Evolutionary conservation across 2,329 filamentous ascomycete species (phyloP), one percentile per base, ranked within the genome.

Genomic region (Aspergillus ochraceoroseus): DNA sequence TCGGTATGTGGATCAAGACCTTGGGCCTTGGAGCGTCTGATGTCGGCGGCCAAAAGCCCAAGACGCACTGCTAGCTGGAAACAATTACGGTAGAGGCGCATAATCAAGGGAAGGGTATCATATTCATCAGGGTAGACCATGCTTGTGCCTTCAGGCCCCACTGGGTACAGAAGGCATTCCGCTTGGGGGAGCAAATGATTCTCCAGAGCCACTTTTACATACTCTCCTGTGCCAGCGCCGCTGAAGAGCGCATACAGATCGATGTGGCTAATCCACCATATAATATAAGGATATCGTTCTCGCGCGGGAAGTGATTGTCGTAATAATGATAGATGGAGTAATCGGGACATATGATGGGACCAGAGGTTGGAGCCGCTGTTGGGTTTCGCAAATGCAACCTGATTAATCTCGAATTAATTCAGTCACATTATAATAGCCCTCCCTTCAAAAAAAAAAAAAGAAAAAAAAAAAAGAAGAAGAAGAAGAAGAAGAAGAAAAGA

Each of bases 241-340:
- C 73, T 72, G 32, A 79, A 54, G 20, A 76, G 65, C 9, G 73
- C 73, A 47, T 77, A 71, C n/a, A 76, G 61, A 49, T 79, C 76
- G 30, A 79, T 70, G 40, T 68, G 67, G 49, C 70, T 71, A 25
- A 76, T 67, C 57, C 67, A 71, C 73, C 75, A 77, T 11, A 77
- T 55, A 4, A 78, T 64, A 47, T 73, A 74, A 2, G 70, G 68
- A 43, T 71, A 71, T 18, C 63, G 62, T 45, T 75, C 73, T 2
- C 55, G 59, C 7, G 63, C 62, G 41, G 67, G 60, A n/a, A 65
- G 57, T n/a, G 70, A 59, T 15, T 61, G 65, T 43, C 75, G 66
- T 41, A 75, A 64, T 15, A 70, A 55, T 2, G 71, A 64, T 30
- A 78, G 73, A 35, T 68, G 68, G 6, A 71, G 58, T 3, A 79